Evolutionary conservation across 1,139 yeast species (phyloP).

Genomic region (Yamadazyma trypodendri): DNA sequence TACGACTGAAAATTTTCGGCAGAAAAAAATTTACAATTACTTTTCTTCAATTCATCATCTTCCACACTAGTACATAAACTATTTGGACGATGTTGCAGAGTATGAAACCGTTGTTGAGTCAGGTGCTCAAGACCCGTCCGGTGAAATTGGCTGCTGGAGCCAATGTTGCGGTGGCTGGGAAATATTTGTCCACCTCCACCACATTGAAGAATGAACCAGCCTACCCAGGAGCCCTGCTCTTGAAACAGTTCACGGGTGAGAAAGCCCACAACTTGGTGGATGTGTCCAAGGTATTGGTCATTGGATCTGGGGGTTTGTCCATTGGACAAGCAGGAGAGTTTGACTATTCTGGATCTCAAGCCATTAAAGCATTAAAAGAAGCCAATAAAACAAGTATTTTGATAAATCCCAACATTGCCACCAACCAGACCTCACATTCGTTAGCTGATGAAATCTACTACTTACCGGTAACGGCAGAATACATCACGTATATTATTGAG

Average conservation of each 20-base stretch:
- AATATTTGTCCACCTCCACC: slow-evolving; percentile 1
- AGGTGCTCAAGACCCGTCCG: neutral
- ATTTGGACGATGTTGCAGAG: slow-evolving; percentile 5
- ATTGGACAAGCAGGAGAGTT: slow-evolving; percentile 99
- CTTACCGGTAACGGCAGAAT: slow-evolving; percentile 95
- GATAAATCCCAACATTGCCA: slow-evolving; percentile 96
- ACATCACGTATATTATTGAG: slow-evolving; percentile 89
- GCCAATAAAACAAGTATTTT: slow-evolving; percentile 82
- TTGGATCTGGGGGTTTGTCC: slow-evolving; percentile 97
- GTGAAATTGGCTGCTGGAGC: neutral
- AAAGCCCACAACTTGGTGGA: slow-evolving; percentile 61
- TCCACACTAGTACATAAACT: neutral
- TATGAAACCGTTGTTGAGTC: slow-evolving; percentile 9
- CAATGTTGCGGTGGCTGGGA: neutral
- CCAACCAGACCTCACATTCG: slow-evolving; percentile 94
- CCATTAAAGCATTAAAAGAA: slow-evolving; percentile 92
- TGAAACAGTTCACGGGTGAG: slow-evolving; percentile 31
- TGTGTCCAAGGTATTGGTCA: slow-evolving; percentile 83
- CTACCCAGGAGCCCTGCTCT: slow-evolving; percentile 45
- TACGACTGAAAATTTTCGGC: slow-evolving; percentile 12
- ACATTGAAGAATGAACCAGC: slow-evolving; percentile 7
- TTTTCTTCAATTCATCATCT: neutral
- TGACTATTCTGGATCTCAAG: slow-evolving; percentile 97
- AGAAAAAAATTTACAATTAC: slow-evolving; percentile 1
- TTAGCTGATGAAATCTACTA: slow-evolving; percentile 94